These are phyloP conservation scores for Amborella trichopoda DNA, from an alignment of 164 flowering plant species.

Conservation along the genomic window DNA sequence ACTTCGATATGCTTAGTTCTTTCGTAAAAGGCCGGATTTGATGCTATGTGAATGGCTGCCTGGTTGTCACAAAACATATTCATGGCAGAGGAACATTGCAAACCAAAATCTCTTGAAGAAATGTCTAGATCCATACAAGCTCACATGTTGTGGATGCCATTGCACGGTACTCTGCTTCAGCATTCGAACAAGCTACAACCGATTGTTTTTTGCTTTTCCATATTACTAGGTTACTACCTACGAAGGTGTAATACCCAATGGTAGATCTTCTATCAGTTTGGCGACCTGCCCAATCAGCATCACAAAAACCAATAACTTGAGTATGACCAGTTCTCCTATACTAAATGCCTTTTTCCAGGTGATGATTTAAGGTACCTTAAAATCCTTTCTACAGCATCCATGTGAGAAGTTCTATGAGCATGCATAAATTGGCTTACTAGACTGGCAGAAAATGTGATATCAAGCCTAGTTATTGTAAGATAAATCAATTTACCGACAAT, in stretches of 20 bases:
- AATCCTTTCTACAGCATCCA: not conserved
- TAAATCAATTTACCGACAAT: not conserved
- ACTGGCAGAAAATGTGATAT: not conserved
- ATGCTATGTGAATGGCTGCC: no score
- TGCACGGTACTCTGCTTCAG: not conserved
- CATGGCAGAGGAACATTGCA: not conserved
- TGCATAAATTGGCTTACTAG: constrained; percentile 1
- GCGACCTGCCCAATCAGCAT: not conserved
- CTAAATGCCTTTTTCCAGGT: not conserved
- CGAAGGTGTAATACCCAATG: not conserved
- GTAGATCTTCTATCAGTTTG: not conserved
- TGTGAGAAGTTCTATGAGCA: not conserved
- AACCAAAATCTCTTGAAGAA: not conserved
- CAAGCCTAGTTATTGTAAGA: not conserved
- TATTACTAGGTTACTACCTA: constrained; percentile 1
- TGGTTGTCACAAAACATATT: no score
- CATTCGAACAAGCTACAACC: not conserved
- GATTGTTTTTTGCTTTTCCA: constrained; percentile 2
- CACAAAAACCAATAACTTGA: not conserved
- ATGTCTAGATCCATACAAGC: not conserved
- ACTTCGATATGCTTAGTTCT: not conserved
- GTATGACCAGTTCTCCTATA: not conserved
- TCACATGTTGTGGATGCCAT: not conserved
- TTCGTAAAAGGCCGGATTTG: not conserved
- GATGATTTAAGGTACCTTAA: not conserved